These are phyloP conservation scores for Francoa sonchifolia DNA, from an alignment of 441 rosid genomes.

Conservation along the genomic window DNA sequence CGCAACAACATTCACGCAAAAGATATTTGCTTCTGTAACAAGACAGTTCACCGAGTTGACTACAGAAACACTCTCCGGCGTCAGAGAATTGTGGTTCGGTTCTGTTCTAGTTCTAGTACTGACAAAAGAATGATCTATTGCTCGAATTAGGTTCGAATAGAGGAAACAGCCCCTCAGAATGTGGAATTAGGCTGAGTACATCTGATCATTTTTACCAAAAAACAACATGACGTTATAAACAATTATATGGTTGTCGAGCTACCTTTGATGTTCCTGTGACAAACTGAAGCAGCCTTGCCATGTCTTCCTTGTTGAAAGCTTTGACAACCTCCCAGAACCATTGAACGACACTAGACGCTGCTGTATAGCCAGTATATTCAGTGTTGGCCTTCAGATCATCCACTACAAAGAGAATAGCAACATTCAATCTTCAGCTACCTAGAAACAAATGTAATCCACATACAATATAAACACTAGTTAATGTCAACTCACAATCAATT, in stretches of 20 bases:
- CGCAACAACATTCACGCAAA: constrained; percentile 4
- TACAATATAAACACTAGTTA: constrained; percentile 1
- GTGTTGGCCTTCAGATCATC: constrained; percentile 82
- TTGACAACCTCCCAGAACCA: constrained; percentile 99
- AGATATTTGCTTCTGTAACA: constrained; percentile 2
- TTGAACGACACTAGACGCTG: constrained; percentile 71
- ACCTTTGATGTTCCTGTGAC: constrained; percentile 99
- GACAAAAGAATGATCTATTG: no score
- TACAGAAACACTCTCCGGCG: no score
- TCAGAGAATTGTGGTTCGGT: no score
- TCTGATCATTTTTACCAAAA: not conserved
- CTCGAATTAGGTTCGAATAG: no score
- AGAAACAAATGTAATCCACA: constrained; percentile 6
- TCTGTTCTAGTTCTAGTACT: no score
- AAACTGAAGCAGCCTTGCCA: constrained; percentile 87
- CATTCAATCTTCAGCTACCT: constrained; percentile 8
- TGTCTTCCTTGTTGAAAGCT: constrained; percentile 89
- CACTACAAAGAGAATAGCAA: constrained; percentile 33
- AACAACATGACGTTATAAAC: not conserved
- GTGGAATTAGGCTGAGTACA: not conserved
- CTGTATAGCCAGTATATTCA: constrained; percentile 79
- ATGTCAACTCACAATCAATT: constrained; percentile 75
- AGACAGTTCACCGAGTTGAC: no score
- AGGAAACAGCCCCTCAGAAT: no score
- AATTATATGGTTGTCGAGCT: not conserved